Conservation (phyloP, 2,329 filamentous ascomycete species). For the Claviceps monticola region DNA sequence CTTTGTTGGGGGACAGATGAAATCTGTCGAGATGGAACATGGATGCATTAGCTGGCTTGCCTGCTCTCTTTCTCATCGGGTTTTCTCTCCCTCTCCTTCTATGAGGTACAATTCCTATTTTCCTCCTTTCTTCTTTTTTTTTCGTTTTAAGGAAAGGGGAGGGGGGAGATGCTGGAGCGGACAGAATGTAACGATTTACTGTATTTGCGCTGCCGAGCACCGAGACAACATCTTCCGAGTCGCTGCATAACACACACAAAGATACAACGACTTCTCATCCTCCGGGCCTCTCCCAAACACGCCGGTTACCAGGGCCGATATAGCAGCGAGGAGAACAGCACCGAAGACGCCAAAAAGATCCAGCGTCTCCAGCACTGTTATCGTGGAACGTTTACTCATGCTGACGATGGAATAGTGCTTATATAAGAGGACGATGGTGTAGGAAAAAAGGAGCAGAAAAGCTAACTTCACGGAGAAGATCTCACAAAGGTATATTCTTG, state of each 20-base stretch:
- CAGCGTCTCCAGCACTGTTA: conserved; percentile 3
- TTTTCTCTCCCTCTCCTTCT: too few relatives aligned
- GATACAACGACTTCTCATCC: conserved; percentile 8
- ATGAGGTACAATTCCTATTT: too few relatives aligned
- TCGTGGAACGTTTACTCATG: too few relatives aligned
- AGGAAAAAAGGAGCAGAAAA: background rate
- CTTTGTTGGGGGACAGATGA: conserved; percentile 7
- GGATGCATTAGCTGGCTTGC: background rate
- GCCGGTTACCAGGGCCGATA: conserved; percentile 4
- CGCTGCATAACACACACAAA: conserved; percentile 10
- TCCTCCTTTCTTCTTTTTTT: background rate
- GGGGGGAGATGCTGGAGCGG: too few relatives aligned
- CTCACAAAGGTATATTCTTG: background rate
- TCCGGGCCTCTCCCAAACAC: conserved; percentile 2
- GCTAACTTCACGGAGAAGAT: background rate
- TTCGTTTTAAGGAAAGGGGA: too few relatives aligned
- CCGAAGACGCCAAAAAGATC: conserved; percentile 8
- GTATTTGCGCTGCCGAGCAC: conserved; percentile 8
- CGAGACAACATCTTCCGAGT: conserved; percentile 6
- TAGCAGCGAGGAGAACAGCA: conserved; percentile 2
- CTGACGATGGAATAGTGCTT: too few relatives aligned
- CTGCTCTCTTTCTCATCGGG: too few relatives aligned
- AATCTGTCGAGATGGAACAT: conserved; percentile 3
- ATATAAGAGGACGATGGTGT: too few relatives aligned
- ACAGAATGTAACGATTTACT: conserved; percentile 3